Evolutionary conservation across 176 grass and related monocot species (phyloP).

Genomic region (Ampelocalamus luodianensis): DNA sequence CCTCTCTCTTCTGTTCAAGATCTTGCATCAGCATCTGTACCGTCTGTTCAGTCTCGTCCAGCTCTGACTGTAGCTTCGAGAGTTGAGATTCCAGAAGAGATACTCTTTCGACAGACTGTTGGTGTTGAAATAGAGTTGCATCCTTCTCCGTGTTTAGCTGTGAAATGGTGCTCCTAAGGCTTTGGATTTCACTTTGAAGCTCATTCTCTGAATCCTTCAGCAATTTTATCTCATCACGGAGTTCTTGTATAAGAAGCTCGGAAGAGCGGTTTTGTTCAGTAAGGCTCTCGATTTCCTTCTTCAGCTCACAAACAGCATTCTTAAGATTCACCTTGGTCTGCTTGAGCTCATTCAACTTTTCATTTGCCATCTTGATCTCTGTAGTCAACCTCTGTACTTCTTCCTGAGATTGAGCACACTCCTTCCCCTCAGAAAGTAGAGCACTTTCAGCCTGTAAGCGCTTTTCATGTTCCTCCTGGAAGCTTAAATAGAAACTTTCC

Average conservation of each 20-base stretch:
- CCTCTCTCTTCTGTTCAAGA: constrained; percentile 50
- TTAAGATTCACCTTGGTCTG: constrained; percentile 59
- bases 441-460: constrained; percentile 59
- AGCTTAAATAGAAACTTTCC: constrained; percentile 53
- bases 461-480: constrained; percentile 60
- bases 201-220: constrained; percentile 62
- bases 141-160: constrained; percentile 49
- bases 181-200: constrained; percentile 66
- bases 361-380: constrained; percentile 54
- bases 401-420: constrained; percentile 53
- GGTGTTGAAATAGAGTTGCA: constrained; percentile 44
- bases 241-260: constrained; percentile 56
- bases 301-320: constrained; percentile 60
- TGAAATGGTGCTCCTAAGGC: constrained; percentile 51
- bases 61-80: constrained; percentile 48
- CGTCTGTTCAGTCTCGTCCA: constrained; percentile 51
- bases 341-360: constrained; percentile 58
- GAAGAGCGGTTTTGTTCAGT: constrained; percentile 68
- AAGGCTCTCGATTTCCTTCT: constrained; percentile 62
- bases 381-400: constrained; percentile 55
- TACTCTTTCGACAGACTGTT: constrained; percentile 44
- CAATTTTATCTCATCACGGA: constrained; percentile 47
- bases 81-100: constrained; percentile 44
- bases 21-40: constrained; percentile 53
- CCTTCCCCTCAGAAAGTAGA: constrained; percentile 54